These are phyloP conservation scores for Reticulascus tulasneorum DNA, from an alignment of 2,329 filamentous ascomycete species.

Conservation along the genomic window DNA sequence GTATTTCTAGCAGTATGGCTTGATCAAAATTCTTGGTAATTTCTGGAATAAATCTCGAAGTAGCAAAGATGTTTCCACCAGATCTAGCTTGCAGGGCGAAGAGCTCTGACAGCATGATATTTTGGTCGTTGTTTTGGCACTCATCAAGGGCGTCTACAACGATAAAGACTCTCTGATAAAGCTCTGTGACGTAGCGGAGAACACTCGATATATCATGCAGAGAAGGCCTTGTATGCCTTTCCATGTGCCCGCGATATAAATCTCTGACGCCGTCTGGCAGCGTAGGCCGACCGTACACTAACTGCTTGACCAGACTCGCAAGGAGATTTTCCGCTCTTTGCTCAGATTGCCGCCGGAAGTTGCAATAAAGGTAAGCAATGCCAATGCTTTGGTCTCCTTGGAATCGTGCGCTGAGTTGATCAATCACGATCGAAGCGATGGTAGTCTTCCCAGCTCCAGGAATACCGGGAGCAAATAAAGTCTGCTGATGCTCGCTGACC, in stretches of 20 bases:
- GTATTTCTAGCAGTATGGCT: not conserved
- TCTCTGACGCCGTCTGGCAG: slow-evolving; percentile 17
- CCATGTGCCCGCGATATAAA: not conserved
- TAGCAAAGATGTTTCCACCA: slow-evolving; percentile 7
- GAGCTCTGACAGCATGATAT: not conserved
- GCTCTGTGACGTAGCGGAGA: slow-evolving; percentile 1
- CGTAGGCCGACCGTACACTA: slow-evolving; percentile 16
- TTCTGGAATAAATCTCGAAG: slow-evolving; percentile 7
- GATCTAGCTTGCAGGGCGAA: not conserved
- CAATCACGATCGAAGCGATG: slow-evolving; percentile 15
- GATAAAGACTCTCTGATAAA: slow-evolving; percentile 15
- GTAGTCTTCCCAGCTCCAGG: slow-evolving; percentile 40
- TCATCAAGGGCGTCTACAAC: slow-evolving; percentile 25
- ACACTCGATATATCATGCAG: not conserved
- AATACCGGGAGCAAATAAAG: slow-evolving; percentile 40
- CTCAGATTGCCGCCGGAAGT: slow-evolving; percentile 21
- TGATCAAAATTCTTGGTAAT: not conserved
- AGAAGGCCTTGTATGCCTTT: not conserved
- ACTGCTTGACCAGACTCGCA: slow-evolving; percentile 26
- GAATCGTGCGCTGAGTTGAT: slow-evolving; percentile 15
- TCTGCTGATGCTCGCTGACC: slow-evolving; percentile 15
- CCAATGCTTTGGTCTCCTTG: slow-evolving; percentile 5
- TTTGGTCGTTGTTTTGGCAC: not conserved
- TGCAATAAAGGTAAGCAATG: slow-evolving; percentile 28
- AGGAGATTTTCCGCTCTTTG: slow-evolving; percentile 21